Evolutionary conservation across 2,329 filamentous ascomycete genomes (phyloP), one percentile per base, ranked within the genome.

Genomic region (Venturia asperata): DNA sequence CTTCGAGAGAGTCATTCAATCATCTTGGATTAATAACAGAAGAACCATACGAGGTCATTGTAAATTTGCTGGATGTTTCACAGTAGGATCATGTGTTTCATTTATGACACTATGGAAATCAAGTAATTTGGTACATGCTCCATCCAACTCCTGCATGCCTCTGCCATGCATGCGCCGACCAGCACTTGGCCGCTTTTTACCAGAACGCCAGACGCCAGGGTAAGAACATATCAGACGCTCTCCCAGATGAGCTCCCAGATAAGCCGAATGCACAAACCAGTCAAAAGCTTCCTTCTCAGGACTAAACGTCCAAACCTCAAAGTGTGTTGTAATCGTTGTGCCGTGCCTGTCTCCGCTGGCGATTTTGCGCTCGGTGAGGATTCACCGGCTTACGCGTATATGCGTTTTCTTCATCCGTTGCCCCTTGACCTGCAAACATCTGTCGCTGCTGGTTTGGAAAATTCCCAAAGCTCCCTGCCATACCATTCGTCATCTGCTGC

Each of bases 381-480:
- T 99, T 99, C 68, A 97, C 90, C 0, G 94, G 94, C 75, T 96
- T 93, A 66, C 94, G 85, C 75, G 97, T 95, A 77, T 99, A 99
- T 7, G 94, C 90, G 67, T 92, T 91, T 66, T 96, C 92, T 65
- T 95, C 91, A 68, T 86, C 85, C 66, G 83, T 87, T 1, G 83
- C 82, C 66, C 81, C 78, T 15, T 81, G 80, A 21, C 81, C 80
- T 42, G 79, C 78, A 70, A 84, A 82, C 43, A 78, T 73, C 30
- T 79, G 82, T 64, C 81, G 77, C 70, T 86, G 83, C 70, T 87
- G 84, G 69, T 86, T 86, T 21, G 47, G 55, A 41, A 58, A 58
- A 27, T 47, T 62, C 21, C 52, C 52, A 52, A 68, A 66, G 62
- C 71, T 68, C 61, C 67, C 52, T 60, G 60, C 64, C 67, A 66